phyloP scores from a whole-genome alignment of 345 rosid species.

The Gynandropsis gynandra region DNA sequence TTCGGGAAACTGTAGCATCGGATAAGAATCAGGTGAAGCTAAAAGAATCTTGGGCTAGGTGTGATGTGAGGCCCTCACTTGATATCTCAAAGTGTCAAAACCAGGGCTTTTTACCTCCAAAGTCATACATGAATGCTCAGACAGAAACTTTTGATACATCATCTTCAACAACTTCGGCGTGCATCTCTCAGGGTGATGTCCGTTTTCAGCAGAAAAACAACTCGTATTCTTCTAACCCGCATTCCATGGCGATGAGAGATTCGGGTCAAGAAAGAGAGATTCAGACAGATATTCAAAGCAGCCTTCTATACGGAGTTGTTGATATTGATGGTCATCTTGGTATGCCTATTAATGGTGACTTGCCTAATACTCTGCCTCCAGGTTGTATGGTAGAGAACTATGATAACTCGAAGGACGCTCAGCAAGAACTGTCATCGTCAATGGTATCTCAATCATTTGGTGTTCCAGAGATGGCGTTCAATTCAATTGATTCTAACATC shows the following conservation, averaged over 20 bases:
- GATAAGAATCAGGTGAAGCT: slow-evolving; percentile 15
- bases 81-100: slow-evolving; percentile 45
- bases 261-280: slow-evolving; percentile 47
- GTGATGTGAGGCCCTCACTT: slow-evolving; percentile 50
- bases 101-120: slow-evolving; percentile 37
- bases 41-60: slow-evolving; percentile 40
- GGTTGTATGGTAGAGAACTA: slow-evolving; percentile 36
- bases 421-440: slow-evolving; percentile 49
- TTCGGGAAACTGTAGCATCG: slow-evolving; percentile 36
- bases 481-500: slow-evolving; percentile 62
- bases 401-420: slow-evolving; percentile 45
- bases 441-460: slow-evolving; percentile 86
- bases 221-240: slow-evolving; percentile 37
- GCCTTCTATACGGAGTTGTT: slow-evolving; percentile 30
- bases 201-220: slow-evolving; percentile 44
- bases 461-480: slow-evolving; percentile 64
- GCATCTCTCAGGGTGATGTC: slow-evolving; percentile 52
- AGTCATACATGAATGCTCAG: slow-evolving; percentile 36
- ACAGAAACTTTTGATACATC: slow-evolving; percentile 62
- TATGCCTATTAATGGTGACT: slow-evolving; percentile 35
- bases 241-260: slow-evolving; percentile 37
- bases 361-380: slow-evolving; percentile 39
- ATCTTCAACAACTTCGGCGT: slow-evolving; percentile 59
- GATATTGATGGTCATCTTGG: slow-evolving; percentile 31
- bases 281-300: no score